phyloP scores from a whole-genome alignment of 306 rosid species.

The Parietaria judaica region DNA sequence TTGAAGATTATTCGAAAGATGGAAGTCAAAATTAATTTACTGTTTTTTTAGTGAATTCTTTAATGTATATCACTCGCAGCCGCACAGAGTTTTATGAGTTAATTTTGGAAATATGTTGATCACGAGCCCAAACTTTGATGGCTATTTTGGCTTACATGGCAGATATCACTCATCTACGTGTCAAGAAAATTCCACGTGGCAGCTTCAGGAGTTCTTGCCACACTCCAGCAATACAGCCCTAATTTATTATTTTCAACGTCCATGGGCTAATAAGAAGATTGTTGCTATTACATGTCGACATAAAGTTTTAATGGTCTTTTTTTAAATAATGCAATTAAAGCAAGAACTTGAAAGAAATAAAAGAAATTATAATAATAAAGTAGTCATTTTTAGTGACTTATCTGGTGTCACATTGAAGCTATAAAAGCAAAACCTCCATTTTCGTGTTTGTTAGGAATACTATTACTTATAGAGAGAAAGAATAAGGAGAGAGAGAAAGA shows the following conservation, averaged over 20 bases:
- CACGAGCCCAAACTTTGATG: neutral
- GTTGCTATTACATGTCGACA: neutral
- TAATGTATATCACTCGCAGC: no score
- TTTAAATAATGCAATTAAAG: neutral
- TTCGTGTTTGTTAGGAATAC: neutral
- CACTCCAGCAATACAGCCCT: neutral
- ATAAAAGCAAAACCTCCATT: slow-evolving; percentile 20
- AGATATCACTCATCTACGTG: slow-evolving; percentile 21
- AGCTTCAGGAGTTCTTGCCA: neutral
- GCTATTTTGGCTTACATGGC: slow-evolving; percentile 12
- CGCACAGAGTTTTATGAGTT: no score
- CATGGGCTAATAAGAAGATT: neutral
- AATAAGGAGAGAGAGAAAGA: neutral
- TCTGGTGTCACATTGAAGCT: slow-evolving; percentile 42
- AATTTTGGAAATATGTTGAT: no score
- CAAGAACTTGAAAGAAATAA: neutral
- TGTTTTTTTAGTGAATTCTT: neutral
- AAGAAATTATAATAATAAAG: no score
- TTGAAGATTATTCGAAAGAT: no score
- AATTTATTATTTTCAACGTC: neutral
- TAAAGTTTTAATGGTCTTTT: slow-evolving; percentile 1
- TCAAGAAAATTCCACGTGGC: slow-evolving; percentile 26
- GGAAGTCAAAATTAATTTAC: no score
- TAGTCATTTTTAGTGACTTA: slow-evolving; percentile 23
- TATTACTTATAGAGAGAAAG: neutral